phyloP scores from a whole-genome alignment of 306 rosid genomes.

The Trifolium subterraneum region DNA sequence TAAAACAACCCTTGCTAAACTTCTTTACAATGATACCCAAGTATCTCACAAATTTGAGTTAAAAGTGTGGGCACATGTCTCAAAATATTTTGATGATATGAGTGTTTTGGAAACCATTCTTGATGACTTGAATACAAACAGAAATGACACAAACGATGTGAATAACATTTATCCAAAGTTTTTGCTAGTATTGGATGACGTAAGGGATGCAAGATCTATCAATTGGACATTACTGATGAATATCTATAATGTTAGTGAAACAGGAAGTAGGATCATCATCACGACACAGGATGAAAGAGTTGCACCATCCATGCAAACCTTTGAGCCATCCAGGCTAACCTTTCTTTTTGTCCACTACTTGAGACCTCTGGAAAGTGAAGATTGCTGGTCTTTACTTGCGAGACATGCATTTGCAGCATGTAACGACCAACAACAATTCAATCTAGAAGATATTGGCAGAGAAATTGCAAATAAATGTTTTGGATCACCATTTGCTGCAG shows the following conservation, averaged over 20 bases:
- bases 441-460: constrained; percentile 43
- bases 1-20: constrained; percentile 44
- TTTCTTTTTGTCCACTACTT: constrained; percentile 41
- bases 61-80: constrained; percentile 20
- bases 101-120: constrained; percentile 22
- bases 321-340: constrained; percentile 26
- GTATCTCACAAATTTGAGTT: constrained; percentile 4
- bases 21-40: constrained; percentile 24
- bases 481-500: constrained; percentile 53
- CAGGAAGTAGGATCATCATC: not conserved
- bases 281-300: constrained; percentile 36
- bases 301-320: constrained; percentile 29
- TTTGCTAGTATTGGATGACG: constrained; percentile 53
- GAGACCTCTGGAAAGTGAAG: constrained; percentile 33
- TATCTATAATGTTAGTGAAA: not conserved
- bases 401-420: constrained; percentile 42
- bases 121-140: not conserved
- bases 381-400: constrained; percentile 45
- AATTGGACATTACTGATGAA: constrained; percentile 40
- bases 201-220: constrained; percentile 41
- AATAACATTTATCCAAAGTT: not conserved
- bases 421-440: not conserved
- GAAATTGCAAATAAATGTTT: constrained; percentile 44
- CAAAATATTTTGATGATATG: not conserved
- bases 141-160: not conserved